These are phyloP conservation scores for Trichoderma harzianum DNA, from an alignment of 2,329 filamentous ascomycete genomes.

Conservation along the genomic window DNA sequence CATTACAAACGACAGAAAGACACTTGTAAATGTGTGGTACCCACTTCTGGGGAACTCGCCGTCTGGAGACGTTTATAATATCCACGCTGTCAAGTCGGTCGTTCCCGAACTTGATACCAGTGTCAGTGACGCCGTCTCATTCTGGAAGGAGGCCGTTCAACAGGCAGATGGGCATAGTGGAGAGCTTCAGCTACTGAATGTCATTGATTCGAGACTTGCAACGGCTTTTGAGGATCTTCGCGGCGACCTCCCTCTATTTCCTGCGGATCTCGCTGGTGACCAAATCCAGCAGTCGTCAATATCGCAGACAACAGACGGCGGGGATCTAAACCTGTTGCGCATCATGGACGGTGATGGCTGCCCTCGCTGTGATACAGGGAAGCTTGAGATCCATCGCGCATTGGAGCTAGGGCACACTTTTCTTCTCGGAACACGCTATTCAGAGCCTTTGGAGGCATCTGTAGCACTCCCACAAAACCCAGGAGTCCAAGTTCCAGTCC, in stretches of 20 bases:
- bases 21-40: conserved; percentile 68
- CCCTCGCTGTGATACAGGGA: conserved; percentile 62
- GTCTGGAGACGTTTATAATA: conserved; percentile 40
- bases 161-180: not conserved
- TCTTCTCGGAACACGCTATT: conserved; percentile 87
- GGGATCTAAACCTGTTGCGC: conserved; percentile 58
- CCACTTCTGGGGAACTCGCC: conserved; percentile 35
- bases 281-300: conserved; percentile 22
- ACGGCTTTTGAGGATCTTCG: conserved; percentile 26
- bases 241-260: conserved; percentile 27
- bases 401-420: conserved; percentile 96
- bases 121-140: conserved; percentile 55
- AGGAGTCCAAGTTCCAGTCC: conserved; percentile 51
- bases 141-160: conserved; percentile 47
- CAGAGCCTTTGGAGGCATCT: conserved; percentile 64
- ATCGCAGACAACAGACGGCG: conserved; percentile 35
- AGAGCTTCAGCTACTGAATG: conserved; percentile 30
- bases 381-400: conserved; percentile 64
- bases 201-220: conserved; percentile 34
- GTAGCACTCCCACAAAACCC: conserved; percentile 43
- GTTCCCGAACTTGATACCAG: conserved; percentile 68
- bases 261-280: conserved; percentile 18
- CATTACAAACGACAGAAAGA: conserved; percentile 64
- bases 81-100: conserved; percentile 61
- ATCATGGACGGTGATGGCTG: conserved; percentile 68